phyloP scores from a whole-genome alignment of 805 yeast genomes.

The Ogataea saltuana region DNA sequence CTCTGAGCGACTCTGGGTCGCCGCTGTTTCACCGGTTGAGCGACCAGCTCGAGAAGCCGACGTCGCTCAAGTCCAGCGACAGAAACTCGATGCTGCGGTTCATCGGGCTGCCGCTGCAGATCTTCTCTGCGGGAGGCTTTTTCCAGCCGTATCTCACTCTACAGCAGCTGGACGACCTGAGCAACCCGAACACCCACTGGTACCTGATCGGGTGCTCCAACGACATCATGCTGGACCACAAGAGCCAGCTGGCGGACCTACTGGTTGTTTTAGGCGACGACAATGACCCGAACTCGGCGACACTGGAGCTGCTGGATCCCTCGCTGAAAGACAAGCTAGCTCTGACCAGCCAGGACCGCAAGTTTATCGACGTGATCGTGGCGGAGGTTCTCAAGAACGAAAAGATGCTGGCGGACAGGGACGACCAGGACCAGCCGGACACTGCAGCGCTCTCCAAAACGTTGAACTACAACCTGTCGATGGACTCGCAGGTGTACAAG shows the following conservation, averaged over 20 bases:
- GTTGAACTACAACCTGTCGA: constrained; percentile 38
- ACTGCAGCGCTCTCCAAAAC: constrained; percentile 34
- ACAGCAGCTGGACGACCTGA: constrained; percentile 81
- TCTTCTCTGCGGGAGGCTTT: constrained; percentile 83
- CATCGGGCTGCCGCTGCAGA: constrained; percentile 83
- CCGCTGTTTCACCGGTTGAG: constrained; percentile 60
- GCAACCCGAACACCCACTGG: constrained; percentile 53
- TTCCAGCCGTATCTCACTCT: constrained; percentile 94
- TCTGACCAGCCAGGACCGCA: constrained; percentile 63
- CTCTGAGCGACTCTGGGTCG: constrained; percentile 76
- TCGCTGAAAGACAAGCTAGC: constrained; percentile 46
- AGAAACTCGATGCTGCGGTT: constrained; percentile 73
- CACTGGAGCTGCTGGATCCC: constrained; percentile 48
- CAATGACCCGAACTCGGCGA: constrained; percentile 26
- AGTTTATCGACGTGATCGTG: constrained; percentile 65
- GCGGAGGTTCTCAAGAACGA: constrained; percentile 47
- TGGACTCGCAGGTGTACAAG: constrained; percentile 42
- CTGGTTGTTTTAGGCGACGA: constrained; percentile 63
- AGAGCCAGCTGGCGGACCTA: constrained; percentile 62
- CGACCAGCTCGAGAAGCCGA: constrained; percentile 53
- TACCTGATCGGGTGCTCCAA: constrained; percentile 88
- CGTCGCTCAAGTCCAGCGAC: constrained; percentile 74
- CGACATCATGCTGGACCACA: constrained; percentile 70
- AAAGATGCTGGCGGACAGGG: constrained; percentile 8
- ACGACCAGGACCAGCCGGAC: constrained; percentile 25